Conservation (phyloP, 1,284 basidiomycete species). For the Boletus sp. region DNA sequence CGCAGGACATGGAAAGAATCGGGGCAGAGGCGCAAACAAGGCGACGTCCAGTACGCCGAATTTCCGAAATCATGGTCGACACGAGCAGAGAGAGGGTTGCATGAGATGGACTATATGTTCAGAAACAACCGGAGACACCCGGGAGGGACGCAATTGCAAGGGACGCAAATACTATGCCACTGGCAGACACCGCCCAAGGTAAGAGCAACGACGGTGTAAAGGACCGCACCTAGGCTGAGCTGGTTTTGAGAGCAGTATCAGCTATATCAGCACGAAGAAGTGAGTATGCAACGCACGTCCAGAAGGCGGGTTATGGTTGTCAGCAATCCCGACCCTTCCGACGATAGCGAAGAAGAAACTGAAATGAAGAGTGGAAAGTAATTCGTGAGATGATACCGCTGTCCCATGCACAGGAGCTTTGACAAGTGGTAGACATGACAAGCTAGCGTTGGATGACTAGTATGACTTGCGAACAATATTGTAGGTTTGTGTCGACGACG, state of each 20-base stretch:
- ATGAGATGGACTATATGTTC: conserved; percentile 27
- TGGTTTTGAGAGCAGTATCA: conserved; percentile 13
- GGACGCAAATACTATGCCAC: conserved; percentile 1
- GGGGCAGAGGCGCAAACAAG: conserved; percentile 6
- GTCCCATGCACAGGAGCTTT: not conserved
- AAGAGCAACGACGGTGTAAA: not conserved
- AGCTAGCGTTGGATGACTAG: not conserved
- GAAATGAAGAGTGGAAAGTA: conserved; percentile 18
- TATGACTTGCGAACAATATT: not conserved
- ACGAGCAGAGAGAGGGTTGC: conserved; percentile 25
- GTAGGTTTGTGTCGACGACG: not conserved
- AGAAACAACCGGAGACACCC: conserved; percentile 13
- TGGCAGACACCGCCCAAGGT: conserved; percentile 23
- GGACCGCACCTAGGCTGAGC: conserved; percentile 10
- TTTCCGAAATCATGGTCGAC: conserved; percentile 29
- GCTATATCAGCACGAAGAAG: conserved; percentile 13
- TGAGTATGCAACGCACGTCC: conserved; percentile 16
- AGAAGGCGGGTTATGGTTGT: conserved; percentile 29
- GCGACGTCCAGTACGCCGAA: conserved; percentile 19
- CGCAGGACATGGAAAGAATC: conserved; percentile 21
- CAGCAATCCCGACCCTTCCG: conserved; percentile 29
- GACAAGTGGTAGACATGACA: not conserved
- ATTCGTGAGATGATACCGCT: conserved; percentile 2
- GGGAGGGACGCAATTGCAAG: conserved; percentile 10
- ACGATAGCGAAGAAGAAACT: conserved; percentile 27